Conservation (phyloP, 225 moss, liverwort and hornwort genomes). For the Physcomitrium patens region DNA sequence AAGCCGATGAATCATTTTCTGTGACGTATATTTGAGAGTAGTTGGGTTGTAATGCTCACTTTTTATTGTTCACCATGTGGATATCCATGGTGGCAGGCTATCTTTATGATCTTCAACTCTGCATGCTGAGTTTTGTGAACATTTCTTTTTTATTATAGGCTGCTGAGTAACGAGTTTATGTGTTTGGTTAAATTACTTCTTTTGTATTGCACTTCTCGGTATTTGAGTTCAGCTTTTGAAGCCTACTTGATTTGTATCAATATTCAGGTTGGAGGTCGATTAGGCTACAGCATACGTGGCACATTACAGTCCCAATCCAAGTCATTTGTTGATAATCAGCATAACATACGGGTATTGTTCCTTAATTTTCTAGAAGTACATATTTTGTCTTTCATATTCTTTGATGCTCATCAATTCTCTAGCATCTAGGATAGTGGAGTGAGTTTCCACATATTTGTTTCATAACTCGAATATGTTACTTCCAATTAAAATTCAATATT, state of each 20-base stretch:
- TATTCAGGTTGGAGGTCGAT: slow-evolving; percentile 93
- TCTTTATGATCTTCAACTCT: slow-evolving; percentile 17
- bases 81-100: slow-evolving; percentile 14
- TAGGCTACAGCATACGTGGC: slow-evolving; percentile 97
- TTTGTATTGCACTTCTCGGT: not conserved
- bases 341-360: slow-evolving; percentile 68
- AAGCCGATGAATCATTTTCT: slow-evolving; percentile 4
- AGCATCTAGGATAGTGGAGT: not conserved
- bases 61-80: slow-evolving; percentile 16
- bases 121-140: slow-evolving; percentile 7
- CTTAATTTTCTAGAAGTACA: not conserved
- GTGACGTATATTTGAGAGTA: slow-evolving; percentile 9
- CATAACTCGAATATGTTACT: not conserved
- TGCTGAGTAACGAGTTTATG: slow-evolving; percentile 11
- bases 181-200: not conserved
- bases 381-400: not conserved
- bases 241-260: slow-evolving; percentile 15
- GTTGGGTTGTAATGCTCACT: not conserved
- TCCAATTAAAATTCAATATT: no score
- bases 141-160: not conserved
- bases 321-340: slow-evolving; percentile 97
- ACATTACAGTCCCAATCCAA: slow-evolving; percentile 96
- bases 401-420: not conserved
- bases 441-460: not conserved
- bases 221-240: slow-evolving; percentile 12